phyloP scores from a whole-genome alignment of 148 eudicot species.

The Nyssa sinensis region DNA sequence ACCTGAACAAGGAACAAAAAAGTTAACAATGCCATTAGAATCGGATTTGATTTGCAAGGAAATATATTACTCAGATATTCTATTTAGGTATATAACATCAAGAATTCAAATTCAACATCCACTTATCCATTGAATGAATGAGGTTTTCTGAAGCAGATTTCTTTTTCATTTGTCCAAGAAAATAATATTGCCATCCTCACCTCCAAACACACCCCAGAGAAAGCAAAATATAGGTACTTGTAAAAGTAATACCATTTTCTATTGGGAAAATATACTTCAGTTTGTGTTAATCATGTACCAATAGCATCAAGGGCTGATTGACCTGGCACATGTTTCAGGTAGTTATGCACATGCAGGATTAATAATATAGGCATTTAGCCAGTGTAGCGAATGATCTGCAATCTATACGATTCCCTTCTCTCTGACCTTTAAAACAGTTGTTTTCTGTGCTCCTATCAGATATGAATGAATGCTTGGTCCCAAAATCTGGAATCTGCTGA shows the following conservation, averaged over 20 bases:
- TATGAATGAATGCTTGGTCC: no score
- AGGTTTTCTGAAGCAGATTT: not conserved
- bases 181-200: not conserved
- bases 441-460: no score
- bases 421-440: not conserved
- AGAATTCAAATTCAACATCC: not conserved
- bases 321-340: not conserved
- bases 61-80: no score
- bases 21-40: not conserved
- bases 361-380: not conserved
- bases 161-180: not conserved
- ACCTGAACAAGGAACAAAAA: conserved; percentile 43
- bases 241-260: no score
- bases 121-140: not conserved
- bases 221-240: not conserved
- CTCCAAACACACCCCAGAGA: not conserved
- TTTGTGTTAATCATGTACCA: no score
- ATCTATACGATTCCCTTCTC: not conserved
- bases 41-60: not conserved
- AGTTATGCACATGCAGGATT: not conserved
- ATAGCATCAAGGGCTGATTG: not conserved
- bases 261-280: no score
- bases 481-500: not conserved
- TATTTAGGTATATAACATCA: not conserved
- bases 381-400: not conserved